Conservation (phyloP, 2,329 filamentous ascomycete species). For the Ceratocystis albifundus region DNA sequence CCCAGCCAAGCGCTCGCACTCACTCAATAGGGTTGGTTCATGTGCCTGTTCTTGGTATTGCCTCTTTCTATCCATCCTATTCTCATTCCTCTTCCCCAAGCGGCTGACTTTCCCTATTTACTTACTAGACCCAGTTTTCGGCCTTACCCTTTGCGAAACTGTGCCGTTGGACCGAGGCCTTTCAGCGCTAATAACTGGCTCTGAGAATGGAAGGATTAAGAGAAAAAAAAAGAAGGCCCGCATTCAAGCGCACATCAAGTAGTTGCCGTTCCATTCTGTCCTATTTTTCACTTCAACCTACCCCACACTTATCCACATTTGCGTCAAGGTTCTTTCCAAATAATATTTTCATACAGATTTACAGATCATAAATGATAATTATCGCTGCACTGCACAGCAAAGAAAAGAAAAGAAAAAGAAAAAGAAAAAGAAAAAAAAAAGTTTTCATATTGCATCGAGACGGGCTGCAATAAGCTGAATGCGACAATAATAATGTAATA, state of each 20-base stretch:
- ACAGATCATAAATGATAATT: too few species aligned
- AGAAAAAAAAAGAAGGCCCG: background rate
- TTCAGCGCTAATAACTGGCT: background rate
- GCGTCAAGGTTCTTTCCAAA: too few species aligned
- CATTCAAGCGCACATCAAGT: background rate
- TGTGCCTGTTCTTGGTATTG: background rate
- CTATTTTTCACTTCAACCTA: background rate
- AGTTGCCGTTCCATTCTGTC: background rate
- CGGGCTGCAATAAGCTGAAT: background rate
- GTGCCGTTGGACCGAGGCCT: slow-evolving; percentile 16
- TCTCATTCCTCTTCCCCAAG: background rate
- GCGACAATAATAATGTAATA: background rate
- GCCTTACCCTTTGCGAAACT: slow-evolving; percentile 5
- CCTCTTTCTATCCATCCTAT: background rate
- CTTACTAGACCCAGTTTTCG: slow-evolving; percentile 12
- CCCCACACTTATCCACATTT: too few species aligned
- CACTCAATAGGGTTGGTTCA: background rate
- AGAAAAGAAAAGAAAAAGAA: too few species aligned
- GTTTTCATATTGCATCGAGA: too few species aligned
- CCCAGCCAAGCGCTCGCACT: background rate
- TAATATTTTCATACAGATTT: too few species aligned
- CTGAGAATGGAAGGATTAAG: slow-evolving; percentile 6
- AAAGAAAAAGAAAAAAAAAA: too few species aligned
- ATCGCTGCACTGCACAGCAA: too few species aligned
- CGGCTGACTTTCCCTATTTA: background rate